Percentiles rank a stretch among this genome's conserved stretches.
These are phyloP conservation scores for Candida sakaeoensis DNA, from an alignment of 805 yeast genomes.

Conservation along the genomic window DNA sequence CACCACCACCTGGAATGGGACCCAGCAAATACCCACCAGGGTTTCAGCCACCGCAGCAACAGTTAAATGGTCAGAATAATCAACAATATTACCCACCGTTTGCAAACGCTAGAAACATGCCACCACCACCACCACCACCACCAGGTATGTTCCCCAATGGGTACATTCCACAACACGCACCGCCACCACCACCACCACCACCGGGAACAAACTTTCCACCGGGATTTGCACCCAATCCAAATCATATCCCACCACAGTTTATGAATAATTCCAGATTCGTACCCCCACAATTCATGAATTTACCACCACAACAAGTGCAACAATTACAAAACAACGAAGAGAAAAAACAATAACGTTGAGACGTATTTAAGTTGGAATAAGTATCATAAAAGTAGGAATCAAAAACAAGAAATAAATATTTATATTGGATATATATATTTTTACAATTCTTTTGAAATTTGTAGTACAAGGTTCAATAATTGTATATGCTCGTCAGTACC, in stretches of 20 bases:
- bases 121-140: constrained; percentile 20
- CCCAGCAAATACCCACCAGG: constrained; percentile 13
- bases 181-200: constrained; percentile 13
- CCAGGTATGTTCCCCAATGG: constrained; percentile 38
- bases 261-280: constrained; percentile 9
- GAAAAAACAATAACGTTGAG: constrained; percentile 11
- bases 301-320: constrained; percentile 15
- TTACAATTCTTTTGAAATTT: constrained; percentile 18
- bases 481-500: constrained; percentile 92
- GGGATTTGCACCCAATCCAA: constrained; percentile 8
- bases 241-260: constrained; percentile 13
- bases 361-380: not conserved
- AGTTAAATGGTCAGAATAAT: not conserved
- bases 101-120: constrained; percentile 4
- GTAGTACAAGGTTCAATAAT: constrained; percentile 55
- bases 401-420: not conserved
- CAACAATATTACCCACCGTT: constrained; percentile 10
- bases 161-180: constrained; percentile 13
- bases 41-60: constrained; percentile 8
- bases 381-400: not conserved
- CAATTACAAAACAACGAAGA: constrained; percentile 15
- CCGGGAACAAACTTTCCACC: constrained; percentile 8
- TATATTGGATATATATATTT: not conserved
- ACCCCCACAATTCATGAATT: constrained; percentile 15
- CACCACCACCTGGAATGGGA: constrained; percentile 10